A percentile compares a stretch with the other conserved stretches of the same genome.
phyloP scores from a whole-genome alignment of 768 basidiomycete species.

The Auricularia auricula-judae region DNA sequence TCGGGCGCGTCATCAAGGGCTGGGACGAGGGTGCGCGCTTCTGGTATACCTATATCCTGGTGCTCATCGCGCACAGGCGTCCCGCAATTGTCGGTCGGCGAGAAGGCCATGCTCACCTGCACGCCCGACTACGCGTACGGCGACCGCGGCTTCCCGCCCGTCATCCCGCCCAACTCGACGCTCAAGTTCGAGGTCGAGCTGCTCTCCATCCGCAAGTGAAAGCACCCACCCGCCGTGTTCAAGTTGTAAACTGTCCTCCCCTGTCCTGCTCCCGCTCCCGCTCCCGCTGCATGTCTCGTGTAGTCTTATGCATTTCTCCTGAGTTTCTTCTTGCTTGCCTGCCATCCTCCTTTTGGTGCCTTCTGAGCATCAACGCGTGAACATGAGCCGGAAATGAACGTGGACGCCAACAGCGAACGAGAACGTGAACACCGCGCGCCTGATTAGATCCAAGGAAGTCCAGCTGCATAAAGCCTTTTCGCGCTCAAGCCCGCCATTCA shows the following conservation, averaged over 20 bases:
- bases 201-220: constrained; percentile 37
- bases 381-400: neutral
- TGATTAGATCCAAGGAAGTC: too few relatives aligned
- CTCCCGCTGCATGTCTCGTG: neutral
- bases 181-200: constrained; percentile 81
- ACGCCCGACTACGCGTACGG: constrained; percentile 60
- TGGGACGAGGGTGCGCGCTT: constrained; percentile 73
- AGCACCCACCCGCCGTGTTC: neutral
- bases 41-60: constrained; percentile 3
- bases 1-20: constrained; percentile 76
- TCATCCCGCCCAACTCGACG: constrained; percentile 66
- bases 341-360: neutral
- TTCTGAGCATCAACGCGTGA: neutral
- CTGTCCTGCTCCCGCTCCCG: neutral
- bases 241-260: neutral
- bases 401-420: too few relatives aligned
- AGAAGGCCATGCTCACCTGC: constrained; percentile 57
- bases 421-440: too few relatives aligned
- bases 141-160: constrained; percentile 41
- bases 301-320: neutral
- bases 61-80: constrained; percentile 42
- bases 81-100: constrained; percentile 59
- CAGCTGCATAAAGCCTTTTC: too few relatives aligned
- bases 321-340: neutral
- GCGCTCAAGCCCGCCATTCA: too few relatives aligned